Evolutionary conservation across 1,139 yeast genomes (phyloP).

Genomic region (Saccharomyces hybrid): DNA sequence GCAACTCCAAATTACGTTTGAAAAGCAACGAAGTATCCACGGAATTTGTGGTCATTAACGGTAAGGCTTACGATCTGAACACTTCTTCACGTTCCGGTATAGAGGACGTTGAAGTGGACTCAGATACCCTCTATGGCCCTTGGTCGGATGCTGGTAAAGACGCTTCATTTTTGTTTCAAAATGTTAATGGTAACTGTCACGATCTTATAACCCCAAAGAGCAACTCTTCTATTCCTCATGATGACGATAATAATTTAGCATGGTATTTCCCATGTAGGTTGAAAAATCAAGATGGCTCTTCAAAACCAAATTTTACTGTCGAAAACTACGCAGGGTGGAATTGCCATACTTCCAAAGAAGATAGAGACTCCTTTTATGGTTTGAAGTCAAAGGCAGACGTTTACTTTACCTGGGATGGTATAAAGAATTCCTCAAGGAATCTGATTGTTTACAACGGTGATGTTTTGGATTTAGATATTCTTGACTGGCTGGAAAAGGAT

Average conservation of each 20-base stretch:
- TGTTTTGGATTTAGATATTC: slow-evolving; percentile 70
- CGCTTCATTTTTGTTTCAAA: slow-evolving; percentile 84
- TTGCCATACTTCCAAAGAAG: slow-evolving; percentile 70
- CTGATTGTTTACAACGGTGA: slow-evolving; percentile 82
- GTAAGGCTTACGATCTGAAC: slow-evolving; percentile 68
- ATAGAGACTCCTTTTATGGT: slow-evolving; percentile 60
- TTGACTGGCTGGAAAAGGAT: slow-evolving; percentile 63
- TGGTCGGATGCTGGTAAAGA: slow-evolving; percentile 83
- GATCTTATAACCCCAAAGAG: slow-evolving; percentile 68
- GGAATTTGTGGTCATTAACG: slow-evolving; percentile 70
- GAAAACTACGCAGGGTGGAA: slow-evolving; percentile 77
- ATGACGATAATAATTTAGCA: slow-evolving; percentile 57
- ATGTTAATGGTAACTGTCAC: slow-evolving; percentile 90
- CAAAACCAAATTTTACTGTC: slow-evolving; percentile 50
- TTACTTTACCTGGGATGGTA: slow-evolving; percentile 84
- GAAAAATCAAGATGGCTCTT: slow-evolving; percentile 60
- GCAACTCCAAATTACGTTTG: slow-evolving; percentile 42
- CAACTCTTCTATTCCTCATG: slow-evolving; percentile 61
- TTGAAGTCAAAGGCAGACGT: slow-evolving; percentile 64
- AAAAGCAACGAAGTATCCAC: slow-evolving; percentile 48
- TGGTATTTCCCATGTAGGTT: slow-evolving; percentile 95
- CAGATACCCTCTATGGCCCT: slow-evolving; percentile 77
- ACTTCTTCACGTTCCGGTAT: slow-evolving; percentile 71
- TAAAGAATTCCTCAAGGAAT: slow-evolving; percentile 61
- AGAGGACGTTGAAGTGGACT: slow-evolving; percentile 58